Evolutionary conservation across 768 basidiomycete genomes (phyloP).

Genomic region (Mycena belliarum): DNA sequence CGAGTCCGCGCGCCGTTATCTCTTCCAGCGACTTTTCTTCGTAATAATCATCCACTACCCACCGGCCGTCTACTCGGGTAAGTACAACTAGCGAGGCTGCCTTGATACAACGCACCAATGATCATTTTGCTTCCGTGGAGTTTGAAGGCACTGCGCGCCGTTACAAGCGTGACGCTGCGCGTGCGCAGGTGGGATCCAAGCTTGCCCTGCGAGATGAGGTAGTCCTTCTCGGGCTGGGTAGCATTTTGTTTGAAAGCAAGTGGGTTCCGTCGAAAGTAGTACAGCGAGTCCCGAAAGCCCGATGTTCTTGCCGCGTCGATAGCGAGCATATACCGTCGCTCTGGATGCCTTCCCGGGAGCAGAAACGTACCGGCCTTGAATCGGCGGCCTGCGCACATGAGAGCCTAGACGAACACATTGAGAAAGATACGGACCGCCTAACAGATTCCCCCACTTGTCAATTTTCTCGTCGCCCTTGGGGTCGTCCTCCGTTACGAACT

Average conservation of each 20-base stretch:
- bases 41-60: slow-evolving; percentile 96
- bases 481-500: slow-evolving; percentile 82
- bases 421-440: slow-evolving; percentile 64
- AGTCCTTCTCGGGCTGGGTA: slow-evolving; percentile 88
- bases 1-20: slow-evolving; percentile 78
- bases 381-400: slow-evolving; percentile 58
- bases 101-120: slow-evolving; percentile 54
- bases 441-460: slow-evolving; percentile 77
- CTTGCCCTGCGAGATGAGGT: slow-evolving; percentile 85
- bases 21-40: slow-evolving; percentile 81
- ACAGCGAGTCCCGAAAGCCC: slow-evolving; percentile 96
- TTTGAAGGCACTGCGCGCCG: slow-evolving; percentile 91
- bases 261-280: slow-evolving; percentile 92
- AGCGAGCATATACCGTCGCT: slow-evolving; percentile 89
- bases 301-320: slow-evolving; percentile 97
- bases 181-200: slow-evolving; percentile 87
- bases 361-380: slow-evolving; percentile 90
- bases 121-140: slow-evolving; percentile 92
- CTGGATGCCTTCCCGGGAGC: slow-evolving; percentile 82
- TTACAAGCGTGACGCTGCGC: slow-evolving; percentile 90
- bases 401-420: not conserved
- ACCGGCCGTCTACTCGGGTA: slow-evolving; percentile 64
- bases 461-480: slow-evolving; percentile 91
- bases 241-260: slow-evolving; percentile 90
- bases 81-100: not conserved